Evolutionary conservation across 352 stramenopile genomes (phyloP).

Genomic region (Globisporangium takayamanum): DNA sequence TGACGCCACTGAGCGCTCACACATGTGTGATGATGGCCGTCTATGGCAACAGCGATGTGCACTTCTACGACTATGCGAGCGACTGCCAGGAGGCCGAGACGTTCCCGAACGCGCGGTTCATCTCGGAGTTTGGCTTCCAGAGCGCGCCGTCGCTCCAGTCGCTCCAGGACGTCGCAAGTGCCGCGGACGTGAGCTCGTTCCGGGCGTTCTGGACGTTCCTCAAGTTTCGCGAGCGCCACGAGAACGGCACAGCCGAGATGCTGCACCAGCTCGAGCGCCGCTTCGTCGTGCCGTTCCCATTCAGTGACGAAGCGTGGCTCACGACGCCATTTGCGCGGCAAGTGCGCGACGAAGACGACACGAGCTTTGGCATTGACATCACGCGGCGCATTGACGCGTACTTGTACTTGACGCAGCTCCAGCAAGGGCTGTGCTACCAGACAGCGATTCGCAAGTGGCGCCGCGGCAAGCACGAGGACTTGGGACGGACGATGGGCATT

Average conservation of each 20-base stretch:
- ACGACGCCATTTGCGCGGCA: slow-evolving; percentile 13
- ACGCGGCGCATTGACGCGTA: slow-evolving; percentile 48
- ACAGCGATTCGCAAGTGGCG: slow-evolving; percentile 70
- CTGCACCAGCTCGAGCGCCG: slow-evolving; percentile 55
- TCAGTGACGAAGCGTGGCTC: slow-evolving; percentile 51
- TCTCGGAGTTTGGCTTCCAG: slow-evolving; percentile 87
- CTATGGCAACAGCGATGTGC: slow-evolving; percentile 48
- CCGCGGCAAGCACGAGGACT: slow-evolving; percentile 38
- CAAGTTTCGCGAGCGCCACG: slow-evolving; percentile 77
- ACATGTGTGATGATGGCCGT: not conserved
- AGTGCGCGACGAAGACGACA: slow-evolving; percentile 6
- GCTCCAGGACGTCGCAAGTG: slow-evolving; percentile 39
- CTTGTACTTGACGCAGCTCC: slow-evolving; percentile 71
- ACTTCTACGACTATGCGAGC: slow-evolving; percentile 80
- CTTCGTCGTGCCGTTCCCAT: slow-evolving; percentile 67
- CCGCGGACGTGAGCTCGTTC: slow-evolving; percentile 59
- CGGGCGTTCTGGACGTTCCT: slow-evolving; percentile 64
- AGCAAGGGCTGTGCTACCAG: slow-evolving; percentile 76
- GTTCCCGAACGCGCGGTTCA: slow-evolving; percentile 67
- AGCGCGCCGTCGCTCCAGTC: slow-evolving; percentile 56
- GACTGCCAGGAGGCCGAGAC: slow-evolving; percentile 72
- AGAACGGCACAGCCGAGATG: slow-evolving; percentile 73
- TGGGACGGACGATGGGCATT: slow-evolving; percentile 69
- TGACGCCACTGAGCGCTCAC: not conserved
- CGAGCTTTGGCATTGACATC: slow-evolving; percentile 32